Evolutionary conservation across 177 flowering plant species (phyloP), one percentile per base, ranked within the genome.

Genomic region (Vitis hybrid): DNA sequence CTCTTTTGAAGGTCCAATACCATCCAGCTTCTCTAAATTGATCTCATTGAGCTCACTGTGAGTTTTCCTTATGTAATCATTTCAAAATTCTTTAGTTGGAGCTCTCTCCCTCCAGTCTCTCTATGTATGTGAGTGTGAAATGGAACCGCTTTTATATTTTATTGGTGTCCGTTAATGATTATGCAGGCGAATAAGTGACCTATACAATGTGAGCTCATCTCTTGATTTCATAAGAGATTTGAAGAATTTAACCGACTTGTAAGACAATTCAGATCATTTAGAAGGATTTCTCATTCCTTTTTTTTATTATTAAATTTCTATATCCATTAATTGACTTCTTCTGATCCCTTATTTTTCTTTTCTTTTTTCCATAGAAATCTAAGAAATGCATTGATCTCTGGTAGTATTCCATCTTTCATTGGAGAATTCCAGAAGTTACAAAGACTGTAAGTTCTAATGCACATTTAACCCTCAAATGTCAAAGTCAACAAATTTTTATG

Each of bases 1-100:
- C 61, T 52, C 58, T 52, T 67, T 73, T 28, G 66, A 73, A 31
- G 76, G 71, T 22, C 71, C 76, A 4, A 73, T 73, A 59, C 76
- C 76, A 5, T 38, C 47, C 47, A 38, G 47, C 9, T 38, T 38
- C 9, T 38, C 47, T 38, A 38, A 38, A 38, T 7, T 56, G 66
- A 31, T 59, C 61, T 38, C 67, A 66, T 50, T 72, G 62, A 28
- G 59, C 4, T 10, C 33, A 59, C 28, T 72, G 75, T 72, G 65
- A 72, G 75, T 50, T 52, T 28, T 50, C 50, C 62, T 65, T 18
- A 18, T 19, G 11, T 8, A 5, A 4, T 24, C 17, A 8, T 18
- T 10, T 38, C 19, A 38, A 55, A 49, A 38, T 38, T 38, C 47
- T 38, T 38, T 38, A 38, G 7, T 38, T 38, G 47, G 7, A 5